Evolutionary conservation across 345 rosid genomes (phyloP).

Genomic region (Gossypium australe): DNA sequence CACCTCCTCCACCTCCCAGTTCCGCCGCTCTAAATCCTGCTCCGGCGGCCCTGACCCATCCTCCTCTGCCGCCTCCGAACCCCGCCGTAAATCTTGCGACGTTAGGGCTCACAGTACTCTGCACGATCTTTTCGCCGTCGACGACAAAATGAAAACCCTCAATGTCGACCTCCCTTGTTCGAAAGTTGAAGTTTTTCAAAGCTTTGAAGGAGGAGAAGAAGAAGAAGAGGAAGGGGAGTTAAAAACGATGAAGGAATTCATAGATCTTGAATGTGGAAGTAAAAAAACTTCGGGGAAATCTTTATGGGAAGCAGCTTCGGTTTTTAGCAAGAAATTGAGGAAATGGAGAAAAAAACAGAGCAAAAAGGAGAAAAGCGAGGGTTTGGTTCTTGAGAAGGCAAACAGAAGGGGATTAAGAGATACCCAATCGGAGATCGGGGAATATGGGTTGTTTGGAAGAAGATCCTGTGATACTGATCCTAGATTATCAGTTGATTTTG

Average conservation of each 20-base stretch:
- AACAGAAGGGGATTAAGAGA: constrained; percentile 24
- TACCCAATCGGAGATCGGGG: constrained; percentile 38
- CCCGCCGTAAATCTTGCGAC: constrained; percentile 57
- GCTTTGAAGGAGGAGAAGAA: constrained; percentile 15
- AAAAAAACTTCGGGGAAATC: constrained; percentile 30
- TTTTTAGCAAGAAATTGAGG: constrained; percentile 43
- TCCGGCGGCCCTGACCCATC: constrained; percentile 25
- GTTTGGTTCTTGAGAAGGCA: constrained; percentile 6
- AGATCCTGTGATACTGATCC: constrained; percentile 54
- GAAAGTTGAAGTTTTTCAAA: constrained; percentile 17
- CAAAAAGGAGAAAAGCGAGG: constrained; percentile 16
- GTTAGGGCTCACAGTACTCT: constrained; percentile 35
- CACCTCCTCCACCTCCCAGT: constrained; percentile 24
- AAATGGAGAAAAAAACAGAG: constrained; percentile 45
- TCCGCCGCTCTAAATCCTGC: constrained; percentile 51
- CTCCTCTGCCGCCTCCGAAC: constrained; percentile 28
- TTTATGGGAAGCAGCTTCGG: constrained; percentile 45
- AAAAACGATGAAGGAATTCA: constrained; percentile 56
- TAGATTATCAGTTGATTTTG: constrained; percentile 35
- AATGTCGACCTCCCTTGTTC: not conserved
- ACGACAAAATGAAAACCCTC: constrained; percentile 21
- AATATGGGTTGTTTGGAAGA: constrained; percentile 38
- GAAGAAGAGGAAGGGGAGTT: constrained; percentile 34
- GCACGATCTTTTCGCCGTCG: constrained; percentile 38
- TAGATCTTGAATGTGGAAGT: constrained; percentile 55